A percentile compares a stretch with the other conserved stretches of the same genome.
Conservation (phyloP, 208 protist species). For the Trypanosoma lewisi region DNA sequence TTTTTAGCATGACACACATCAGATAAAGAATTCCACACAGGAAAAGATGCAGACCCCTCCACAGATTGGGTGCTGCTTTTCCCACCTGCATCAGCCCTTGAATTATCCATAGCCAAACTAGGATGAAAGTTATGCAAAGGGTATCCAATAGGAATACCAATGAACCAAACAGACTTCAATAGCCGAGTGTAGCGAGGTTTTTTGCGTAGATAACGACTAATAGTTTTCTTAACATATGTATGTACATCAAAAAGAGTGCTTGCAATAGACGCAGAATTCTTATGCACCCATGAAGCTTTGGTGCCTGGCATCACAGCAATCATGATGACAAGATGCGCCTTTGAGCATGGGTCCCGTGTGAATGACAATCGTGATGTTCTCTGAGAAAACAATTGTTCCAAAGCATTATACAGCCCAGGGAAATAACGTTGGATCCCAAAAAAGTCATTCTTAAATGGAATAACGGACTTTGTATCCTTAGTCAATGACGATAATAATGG, state of each 20-base stretch:
- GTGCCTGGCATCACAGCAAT: background rate
- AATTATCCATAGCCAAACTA: background rate
- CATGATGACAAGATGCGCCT: constrained; percentile 13
- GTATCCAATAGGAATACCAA: constrained; percentile 24
- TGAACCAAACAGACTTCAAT: constrained; percentile 14
- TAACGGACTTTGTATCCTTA: background rate
- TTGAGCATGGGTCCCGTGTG: constrained; percentile 2
- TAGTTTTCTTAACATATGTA: constrained; percentile 8
- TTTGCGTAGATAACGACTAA: constrained; percentile 17
- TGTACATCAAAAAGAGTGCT: constrained; percentile 8
- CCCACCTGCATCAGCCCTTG: too few relatives aligned
- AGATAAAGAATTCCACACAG: background rate
- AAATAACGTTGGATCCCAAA: constrained; percentile 11
- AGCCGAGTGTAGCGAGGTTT: constrained; percentile 14
- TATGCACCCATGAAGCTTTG: constrained; percentile 2
- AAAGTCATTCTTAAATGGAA: constrained; percentile 20
- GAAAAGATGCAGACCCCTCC: too few relatives aligned
- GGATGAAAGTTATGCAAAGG: background rate
- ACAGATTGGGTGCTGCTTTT: too few relatives aligned
- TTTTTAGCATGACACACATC: background rate
- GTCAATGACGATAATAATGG: background rate
- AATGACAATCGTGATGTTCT: background rate
- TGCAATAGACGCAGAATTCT: background rate
- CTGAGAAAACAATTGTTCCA: constrained; percentile 1
- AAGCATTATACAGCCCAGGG: background rate